A percentile compares a stretch with the other conserved stretches of the same genome.
Evolutionary conservation across 1,284 basidiomycete genomes (phyloP).

Genomic region (Meira nashicola): DNA sequence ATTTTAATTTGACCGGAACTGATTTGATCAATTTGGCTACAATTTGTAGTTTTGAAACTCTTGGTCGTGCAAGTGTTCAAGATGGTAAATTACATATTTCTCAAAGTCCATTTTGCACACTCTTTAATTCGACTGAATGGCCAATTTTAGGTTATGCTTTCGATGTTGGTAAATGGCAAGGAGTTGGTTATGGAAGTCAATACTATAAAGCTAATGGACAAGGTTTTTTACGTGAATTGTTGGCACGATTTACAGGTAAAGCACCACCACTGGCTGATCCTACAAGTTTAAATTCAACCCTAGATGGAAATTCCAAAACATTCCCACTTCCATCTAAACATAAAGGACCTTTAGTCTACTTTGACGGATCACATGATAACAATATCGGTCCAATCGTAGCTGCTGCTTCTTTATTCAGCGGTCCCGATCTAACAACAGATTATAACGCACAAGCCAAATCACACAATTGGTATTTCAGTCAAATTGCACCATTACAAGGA

Average conservation of each 20-base stretch:
- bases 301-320: constrained; percentile 14
- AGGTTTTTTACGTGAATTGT: constrained; percentile 22
- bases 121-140: constrained; percentile 20
- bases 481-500: constrained; percentile 22
- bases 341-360: constrained; percentile 13
- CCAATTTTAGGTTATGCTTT: constrained; percentile 17
- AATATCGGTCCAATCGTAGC: constrained; percentile 21
- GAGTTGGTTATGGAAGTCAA: constrained; percentile 21
- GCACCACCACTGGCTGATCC: constrained; percentile 11
- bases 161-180: constrained; percentile 23
- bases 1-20: constrained; percentile 15
- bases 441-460: constrained; percentile 11
- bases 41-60: constrained; percentile 21
- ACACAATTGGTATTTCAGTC: constrained; percentile 17
- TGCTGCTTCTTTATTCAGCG: constrained; percentile 22
- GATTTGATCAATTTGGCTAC: constrained; percentile 18
- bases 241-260: constrained; percentile 13
- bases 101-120: constrained; percentile 15
- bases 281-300: constrained; percentile 21
- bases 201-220: constrained; percentile 17
- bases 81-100: constrained; percentile 15
- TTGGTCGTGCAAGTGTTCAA: constrained; percentile 14
- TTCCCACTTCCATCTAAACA: constrained; percentile 15
- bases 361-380: constrained; percentile 27
- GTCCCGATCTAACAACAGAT: constrained; percentile 10